Percentiles rank a stretch among this genome's conserved stretches.
Conservation (phyloP, 768 basidiomycete genomes). For the Boletus reticuloceps region DNA sequence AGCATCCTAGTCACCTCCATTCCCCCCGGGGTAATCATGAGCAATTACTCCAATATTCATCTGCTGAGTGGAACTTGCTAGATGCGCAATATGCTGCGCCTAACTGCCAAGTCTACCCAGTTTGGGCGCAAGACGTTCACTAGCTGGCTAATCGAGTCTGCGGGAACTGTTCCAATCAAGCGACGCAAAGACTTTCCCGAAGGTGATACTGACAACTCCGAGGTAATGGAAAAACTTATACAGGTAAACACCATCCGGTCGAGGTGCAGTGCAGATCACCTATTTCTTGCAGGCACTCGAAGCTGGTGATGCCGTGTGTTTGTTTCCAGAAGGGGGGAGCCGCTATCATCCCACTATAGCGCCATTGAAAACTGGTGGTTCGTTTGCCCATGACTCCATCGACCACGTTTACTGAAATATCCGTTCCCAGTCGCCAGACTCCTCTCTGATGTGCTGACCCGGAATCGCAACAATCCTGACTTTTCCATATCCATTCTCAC, state of each 20-base stretch:
- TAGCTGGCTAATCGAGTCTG: conserved; percentile 87
- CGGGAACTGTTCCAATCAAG: conserved; percentile 82
- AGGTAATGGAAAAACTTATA: conserved; percentile 66
- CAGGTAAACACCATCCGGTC: conserved; percentile 40
- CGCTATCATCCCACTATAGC: conserved; percentile 86
- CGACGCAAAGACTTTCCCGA: conserved; percentile 68
- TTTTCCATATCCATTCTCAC: conserved; percentile 74
- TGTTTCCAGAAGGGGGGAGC: conserved; percentile 87
- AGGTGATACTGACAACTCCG: conserved; percentile 58
- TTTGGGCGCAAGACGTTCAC: conserved; percentile 84
- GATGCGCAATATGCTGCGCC: conserved; percentile 75
- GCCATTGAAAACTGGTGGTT: conserved; percentile 84
- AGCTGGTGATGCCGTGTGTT: conserved; percentile 71
- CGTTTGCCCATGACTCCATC: conserved; percentile 8
- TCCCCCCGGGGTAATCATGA: conserved; percentile 54
- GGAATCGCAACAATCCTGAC: conserved; percentile 61
- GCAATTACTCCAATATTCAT: not conserved
- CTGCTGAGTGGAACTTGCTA: conserved; percentile 26
- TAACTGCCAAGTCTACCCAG: conserved; percentile 87
- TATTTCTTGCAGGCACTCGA: conserved; percentile 58
- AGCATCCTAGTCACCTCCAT: conserved; percentile 76
- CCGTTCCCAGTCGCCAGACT: conserved; percentile 64
- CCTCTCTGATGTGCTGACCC: conserved; percentile 72
- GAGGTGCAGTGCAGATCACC: conserved; percentile 5
- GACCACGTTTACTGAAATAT: conserved; percentile 1